Evolutionary conservation across 2,329 filamentous ascomycete genomes (phyloP), one percentile per base, ranked within the genome.

Genomic region (Apiospora saccharicola): DNA sequence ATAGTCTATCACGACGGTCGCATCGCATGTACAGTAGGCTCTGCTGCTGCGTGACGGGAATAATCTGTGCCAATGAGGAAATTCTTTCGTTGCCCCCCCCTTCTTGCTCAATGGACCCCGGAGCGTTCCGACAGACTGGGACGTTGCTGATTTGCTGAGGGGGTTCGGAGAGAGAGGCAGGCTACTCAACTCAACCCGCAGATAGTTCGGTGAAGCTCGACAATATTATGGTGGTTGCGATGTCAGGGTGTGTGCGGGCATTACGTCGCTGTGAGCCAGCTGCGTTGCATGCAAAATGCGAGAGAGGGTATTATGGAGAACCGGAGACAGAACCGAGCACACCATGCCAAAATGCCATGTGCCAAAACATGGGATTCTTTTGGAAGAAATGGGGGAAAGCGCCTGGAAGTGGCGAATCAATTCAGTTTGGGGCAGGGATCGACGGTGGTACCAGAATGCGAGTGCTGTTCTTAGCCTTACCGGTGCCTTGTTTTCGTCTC

Each of bases 281-380:
- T 49, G 46, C 7, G 46, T 22, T 10, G 22, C 19, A n/a, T 47
- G 44, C 44, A 7, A 8, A 22, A 49, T 51, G 49, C 49, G 49
- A 51, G n/a, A 14, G n/a, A 13, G 10, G 49, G 24, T 7, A 22
- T 64, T 64, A 64, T 64, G 57, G 57, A 14, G 57, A 41, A 4
- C 57, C 22, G 57, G 57, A 41, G 22, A n/a, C 34, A 30, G 14
- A 4, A 68, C 41, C 41, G n/a, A 14, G 41, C 41, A 41, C 68
- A 53, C 24, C 34, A 53, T 7, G 30, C 14, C 68, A 24, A 53
- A 71, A 71, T 71, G 30, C 53, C 53, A 71, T 71, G 7, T 44
- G 10, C 51, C 43, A 24, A 46, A 46, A 34, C 53, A 71, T 67
- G 69, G 69, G 24, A 71, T 71, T 71, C 69, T 71, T 34, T 34